Evolutionary conservation across 23 red algal species (phyloP).

Genomic region (Gracilariopsis chorda): DNA sequence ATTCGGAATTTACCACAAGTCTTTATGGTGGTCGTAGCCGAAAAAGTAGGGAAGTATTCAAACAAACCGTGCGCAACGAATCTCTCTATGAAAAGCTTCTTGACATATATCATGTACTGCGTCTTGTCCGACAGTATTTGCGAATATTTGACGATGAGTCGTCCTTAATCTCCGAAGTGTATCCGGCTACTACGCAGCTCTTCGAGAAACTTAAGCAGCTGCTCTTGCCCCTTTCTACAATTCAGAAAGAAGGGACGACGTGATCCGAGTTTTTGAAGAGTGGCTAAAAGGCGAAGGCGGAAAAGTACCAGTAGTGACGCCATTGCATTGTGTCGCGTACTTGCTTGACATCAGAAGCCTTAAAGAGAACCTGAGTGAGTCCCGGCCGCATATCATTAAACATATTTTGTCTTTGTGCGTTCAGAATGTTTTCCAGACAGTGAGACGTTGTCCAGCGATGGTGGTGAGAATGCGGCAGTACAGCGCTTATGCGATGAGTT

Average conservation of each 20-base stretch:
- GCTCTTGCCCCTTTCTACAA: not conserved
- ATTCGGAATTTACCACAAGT: too few relatives aligned
- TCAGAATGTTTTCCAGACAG: not conserved
- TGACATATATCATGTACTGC: too few relatives aligned
- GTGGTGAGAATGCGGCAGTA: not conserved
- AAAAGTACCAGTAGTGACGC: not conserved
- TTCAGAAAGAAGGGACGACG: not conserved
- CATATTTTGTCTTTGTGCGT: not conserved
- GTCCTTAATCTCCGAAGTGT: not conserved
- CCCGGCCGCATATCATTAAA: not conserved
- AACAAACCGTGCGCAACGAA: too few relatives aligned
- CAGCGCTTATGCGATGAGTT: not conserved
- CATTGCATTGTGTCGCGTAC: not conserved
- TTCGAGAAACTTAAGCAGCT: not conserved
- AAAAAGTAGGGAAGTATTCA: too few relatives aligned
- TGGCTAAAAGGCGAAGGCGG: not conserved
- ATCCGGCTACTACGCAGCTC: not conserved
- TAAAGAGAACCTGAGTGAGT: not conserved
- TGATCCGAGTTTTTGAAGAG: not conserved
- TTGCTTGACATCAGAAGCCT: not conserved
- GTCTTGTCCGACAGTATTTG: not conserved
- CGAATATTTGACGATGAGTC: not conserved
- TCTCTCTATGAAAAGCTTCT: too few relatives aligned
- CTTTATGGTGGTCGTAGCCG: too few relatives aligned
- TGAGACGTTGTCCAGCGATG: not conserved